Base-by-base conservation (phyloP, 352 stramenopile genomes). In the Globisporangium rhizosaccharum region DNA sequence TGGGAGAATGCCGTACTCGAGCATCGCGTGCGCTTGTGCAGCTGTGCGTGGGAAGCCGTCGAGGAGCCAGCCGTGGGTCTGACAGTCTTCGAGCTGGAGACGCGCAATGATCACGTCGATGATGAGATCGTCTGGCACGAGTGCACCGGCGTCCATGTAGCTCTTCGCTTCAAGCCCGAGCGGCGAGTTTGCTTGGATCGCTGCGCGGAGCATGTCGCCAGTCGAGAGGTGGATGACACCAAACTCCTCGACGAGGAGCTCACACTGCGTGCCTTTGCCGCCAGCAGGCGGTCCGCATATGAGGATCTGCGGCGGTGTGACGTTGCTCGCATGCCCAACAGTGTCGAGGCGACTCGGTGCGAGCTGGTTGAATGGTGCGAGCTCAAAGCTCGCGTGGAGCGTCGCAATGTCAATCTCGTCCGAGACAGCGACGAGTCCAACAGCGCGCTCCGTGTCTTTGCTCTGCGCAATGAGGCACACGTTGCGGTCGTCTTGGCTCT, bases 201-300 rank as follows among this genome's bases (percentile, higher is more conserved):
- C 82, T 1, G 82, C 74, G 25, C 92, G 73, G 12, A 98, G 73
- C 81, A 98, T 96, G 59, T 97, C 93, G 1, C 90, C 91, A 15
- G 89, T 96, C 23, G 80, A 92, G 14, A 98, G 66, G 66, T 97
- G 90, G 26, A 97, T 79, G 9, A 98, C 74, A 45, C 91, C 88
- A 66, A 94, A 96, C 63, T 81, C 78, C 9, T 85, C 66, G 1
- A 82, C 77, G 14, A 97, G 85, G 8, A 87, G 63, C 69, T 97
- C 87, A 65, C 92, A 94, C 61, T 99, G 96, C 0, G 97, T 99
- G 59, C 96, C 96, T 70, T 99, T 99, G 56, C 97, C 96, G 36
- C 88, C 87, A 18, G 91, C 94, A 33, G 88, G 85, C 3, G 87
- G 84, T 12, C 88, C 87, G 46, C 70, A 67, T 26, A 90, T 76